Conservation (phyloP, 805 yeast species). For the Candida jianshihensis region DNA sequence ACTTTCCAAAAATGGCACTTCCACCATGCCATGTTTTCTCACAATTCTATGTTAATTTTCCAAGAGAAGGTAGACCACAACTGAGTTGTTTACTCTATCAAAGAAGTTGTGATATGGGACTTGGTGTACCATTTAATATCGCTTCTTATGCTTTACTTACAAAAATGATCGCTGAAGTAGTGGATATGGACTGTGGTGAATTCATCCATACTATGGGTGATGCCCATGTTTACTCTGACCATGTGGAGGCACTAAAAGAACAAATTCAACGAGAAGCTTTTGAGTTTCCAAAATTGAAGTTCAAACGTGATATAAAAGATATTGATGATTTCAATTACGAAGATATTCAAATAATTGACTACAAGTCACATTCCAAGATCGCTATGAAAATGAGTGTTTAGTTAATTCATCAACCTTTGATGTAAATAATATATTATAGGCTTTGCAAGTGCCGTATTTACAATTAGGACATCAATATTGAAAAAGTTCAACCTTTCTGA, state of each 20-base stretch:
- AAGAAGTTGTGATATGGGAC: slow-evolving; percentile 98
- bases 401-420: slow-evolving; percentile 5
- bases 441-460: no score
- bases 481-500: no score
- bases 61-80: slow-evolving; percentile 53
- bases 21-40: slow-evolving; percentile 98
- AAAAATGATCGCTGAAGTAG: slow-evolving; percentile 92
- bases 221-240: slow-evolving; percentile 91
- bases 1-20: slow-evolving; percentile 86
- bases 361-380: slow-evolving; percentile 76
- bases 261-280: slow-evolving; percentile 74
- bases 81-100: slow-evolving; percentile 89
- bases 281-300: slow-evolving; percentile 69
- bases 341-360: slow-evolving; percentile 76
- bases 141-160: slow-evolving; percentile 94
- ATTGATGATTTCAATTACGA: slow-evolving; percentile 88
- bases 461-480: no score
- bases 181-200: slow-evolving; percentile 92
- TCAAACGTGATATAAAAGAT: slow-evolving; percentile 56
- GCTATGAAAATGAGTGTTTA: slow-evolving; percentile 97
- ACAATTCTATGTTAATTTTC: slow-evolving; percentile 89
- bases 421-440: no score
- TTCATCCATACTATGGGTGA: slow-evolving; percentile 95
- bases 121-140: slow-evolving; percentile 98
- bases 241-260: slow-evolving; percentile 80